These are phyloP conservation scores for Chrysochromulina tobinii DNA, from an alignment of 78 protist genomes.

Conservation along the genomic window DNA sequence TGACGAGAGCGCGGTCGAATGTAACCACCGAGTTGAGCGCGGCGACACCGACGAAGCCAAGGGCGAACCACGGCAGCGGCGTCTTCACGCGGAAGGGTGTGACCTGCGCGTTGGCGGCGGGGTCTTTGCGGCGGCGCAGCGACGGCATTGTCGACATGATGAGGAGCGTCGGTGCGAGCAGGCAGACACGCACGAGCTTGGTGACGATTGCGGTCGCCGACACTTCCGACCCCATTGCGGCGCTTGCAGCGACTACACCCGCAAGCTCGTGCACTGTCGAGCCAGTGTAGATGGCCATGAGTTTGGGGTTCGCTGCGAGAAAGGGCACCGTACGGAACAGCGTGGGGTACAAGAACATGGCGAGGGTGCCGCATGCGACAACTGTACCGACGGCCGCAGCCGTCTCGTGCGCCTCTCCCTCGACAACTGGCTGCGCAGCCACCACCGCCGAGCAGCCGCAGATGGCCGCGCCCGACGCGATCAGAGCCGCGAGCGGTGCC, in stretches of 20 bases:
- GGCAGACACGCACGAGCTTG: slow-evolving; percentile 13
- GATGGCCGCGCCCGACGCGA: slow-evolving; percentile 11
- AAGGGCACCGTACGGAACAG: not conserved
- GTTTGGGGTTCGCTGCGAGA: not conserved
- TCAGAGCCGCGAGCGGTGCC: not conserved
- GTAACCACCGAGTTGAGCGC: not conserved
- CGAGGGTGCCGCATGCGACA: slow-evolving; percentile 11
- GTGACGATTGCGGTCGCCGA: not conserved
- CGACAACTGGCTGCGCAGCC: slow-evolving; percentile 9
- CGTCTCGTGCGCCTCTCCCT: slow-evolving; percentile 21
- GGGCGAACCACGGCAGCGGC: slow-evolving; percentile 4
- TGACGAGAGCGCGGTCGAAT: not conserved
- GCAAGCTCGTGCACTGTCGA: slow-evolving; percentile 31
- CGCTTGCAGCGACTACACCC: slow-evolving; percentile 29
- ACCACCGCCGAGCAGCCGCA: slow-evolving; percentile 39
- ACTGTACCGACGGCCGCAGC: slow-evolving; percentile 29
- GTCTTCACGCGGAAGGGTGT: not conserved
- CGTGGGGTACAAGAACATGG: slow-evolving; percentile 23
- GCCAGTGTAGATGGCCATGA: slow-evolving; percentile 30
- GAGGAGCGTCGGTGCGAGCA: slow-evolving; percentile 19
- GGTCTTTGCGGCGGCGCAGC: not conserved
- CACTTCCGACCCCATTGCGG: slow-evolving; percentile 4
- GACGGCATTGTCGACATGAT: too few relatives aligned
- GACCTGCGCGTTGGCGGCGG: not conserved
- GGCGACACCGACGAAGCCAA: slow-evolving; percentile 19